These are phyloP conservation scores for Litsea cubeba DNA, from an alignment of 164 flowering plant genomes.

Conservation along the genomic window DNA sequence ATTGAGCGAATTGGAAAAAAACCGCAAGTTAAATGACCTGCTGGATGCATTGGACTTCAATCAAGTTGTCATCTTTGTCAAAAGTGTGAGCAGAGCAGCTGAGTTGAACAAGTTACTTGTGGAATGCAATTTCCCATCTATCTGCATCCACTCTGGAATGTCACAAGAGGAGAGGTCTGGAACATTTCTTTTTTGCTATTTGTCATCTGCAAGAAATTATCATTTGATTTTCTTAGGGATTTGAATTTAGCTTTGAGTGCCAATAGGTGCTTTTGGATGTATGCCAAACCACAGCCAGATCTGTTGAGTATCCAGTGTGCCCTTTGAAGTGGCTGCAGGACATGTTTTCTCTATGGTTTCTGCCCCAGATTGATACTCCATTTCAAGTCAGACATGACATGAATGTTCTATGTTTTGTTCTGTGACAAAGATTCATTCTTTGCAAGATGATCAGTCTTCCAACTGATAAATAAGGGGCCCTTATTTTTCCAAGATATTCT, in stretches of 20 bases:
- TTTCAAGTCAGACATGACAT: too few species aligned
- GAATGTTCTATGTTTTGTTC: too few species aligned
- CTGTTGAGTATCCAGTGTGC: background rate
- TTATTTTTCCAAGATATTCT: too few species aligned
- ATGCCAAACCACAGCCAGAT: background rate
- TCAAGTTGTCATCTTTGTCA: constrained; percentile 95
- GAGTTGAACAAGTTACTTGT: constrained; percentile 91
- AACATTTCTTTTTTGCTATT: background rate
- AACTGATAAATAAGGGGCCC: too few species aligned
- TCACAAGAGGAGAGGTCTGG: constrained; percentile 88
- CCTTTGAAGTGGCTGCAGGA: too few species aligned
- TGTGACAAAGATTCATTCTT: too few species aligned
- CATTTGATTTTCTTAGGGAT: background rate
- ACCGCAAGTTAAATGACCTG: constrained; percentile 94
- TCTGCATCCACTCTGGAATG: constrained; percentile 98
- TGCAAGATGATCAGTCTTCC: too few species aligned
- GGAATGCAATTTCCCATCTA: constrained; percentile 98
- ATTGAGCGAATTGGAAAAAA: constrained; percentile 83
- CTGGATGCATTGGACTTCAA: constrained; percentile 99
- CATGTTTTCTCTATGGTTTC: too few species aligned
- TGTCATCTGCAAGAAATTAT: background rate
- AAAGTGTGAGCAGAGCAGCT: constrained; percentile 93
- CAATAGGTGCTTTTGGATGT: background rate
- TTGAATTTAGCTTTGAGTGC: background rate
- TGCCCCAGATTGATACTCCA: too few species aligned